Percentiles rank a stretch among this genome's conserved stretches.
Evolutionary conservation across 352 stramenopile genomes (phyloP).

Genomic region (Phytophthora idaei): DNA sequence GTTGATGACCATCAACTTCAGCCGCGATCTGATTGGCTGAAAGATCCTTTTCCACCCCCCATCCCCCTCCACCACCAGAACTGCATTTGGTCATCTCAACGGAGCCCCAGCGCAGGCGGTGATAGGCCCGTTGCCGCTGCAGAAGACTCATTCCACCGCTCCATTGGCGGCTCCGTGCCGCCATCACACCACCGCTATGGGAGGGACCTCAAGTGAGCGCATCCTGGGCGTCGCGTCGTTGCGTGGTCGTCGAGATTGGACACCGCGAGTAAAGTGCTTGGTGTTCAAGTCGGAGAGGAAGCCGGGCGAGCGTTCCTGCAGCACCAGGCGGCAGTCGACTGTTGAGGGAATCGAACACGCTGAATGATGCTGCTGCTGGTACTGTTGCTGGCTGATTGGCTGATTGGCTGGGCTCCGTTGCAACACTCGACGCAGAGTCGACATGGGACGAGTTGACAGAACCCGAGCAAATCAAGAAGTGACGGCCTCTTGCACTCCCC

Average conservation of each 20-base stretch:
- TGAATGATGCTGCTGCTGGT: neutral
- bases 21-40: conserved; percentile 19
- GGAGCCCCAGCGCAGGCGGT: conserved; percentile 8
- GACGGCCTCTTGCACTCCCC: neutral
- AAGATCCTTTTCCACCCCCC: neutral
- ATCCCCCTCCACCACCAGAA: conserved; percentile 33
- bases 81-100: neutral
- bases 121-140: conserved; percentile 15
- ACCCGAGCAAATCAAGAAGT: conserved; percentile 13
- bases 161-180: conserved; percentile 18
- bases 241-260: neutral
- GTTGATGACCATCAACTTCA: conserved; percentile 6
- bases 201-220: conserved; percentile 24
- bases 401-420: conserved; percentile 1
- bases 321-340: conserved; percentile 8
- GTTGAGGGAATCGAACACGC: conserved; percentile 13
- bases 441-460: neutral
- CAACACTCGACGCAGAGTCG: conserved; percentile 4
- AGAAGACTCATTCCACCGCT: conserved; percentile 22
- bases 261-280: neutral
- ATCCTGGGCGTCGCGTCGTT: neutral
- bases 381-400: neutral
- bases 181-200: conserved; percentile 10
- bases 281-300: conserved; percentile 25
- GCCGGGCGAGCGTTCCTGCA: conserved; percentile 20